Base-by-base conservation (phyloP, 192 early-diverging fungal genomes). In the Coemansia sp. region DNA sequence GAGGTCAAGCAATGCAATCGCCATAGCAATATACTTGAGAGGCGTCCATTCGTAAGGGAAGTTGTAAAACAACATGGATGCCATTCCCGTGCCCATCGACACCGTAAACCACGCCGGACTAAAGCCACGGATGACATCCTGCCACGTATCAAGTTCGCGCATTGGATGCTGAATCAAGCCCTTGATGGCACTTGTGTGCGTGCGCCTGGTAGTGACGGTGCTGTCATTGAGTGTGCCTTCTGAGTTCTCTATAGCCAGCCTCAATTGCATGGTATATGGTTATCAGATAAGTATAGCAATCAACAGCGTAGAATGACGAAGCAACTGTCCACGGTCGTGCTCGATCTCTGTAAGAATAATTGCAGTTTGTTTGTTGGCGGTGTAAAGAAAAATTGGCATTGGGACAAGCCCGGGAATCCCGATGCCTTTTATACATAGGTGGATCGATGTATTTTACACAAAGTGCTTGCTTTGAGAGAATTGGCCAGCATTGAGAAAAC, bases 31-130 rank as follows among this genome's bases (percentile, higher is more conserved):
- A 39, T 69, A 75, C 22, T 59, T 58, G 8, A 81, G 70, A 4
- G 72, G 80, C 1, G 39, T 15, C 43, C 70, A 73, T 35, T 66
- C 49, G 49, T 82, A 82, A 32, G 85, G 85, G 21, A 82, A 79
- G 27, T 21, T 61, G 50, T 73, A 41, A 0, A 85, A 41, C 24
- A 84, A 48, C 2, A 68, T 35, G 3, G 66, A 67, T 0, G 69
- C 51, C 37, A 75, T 73, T 11, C 85, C 85, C 12, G 85, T 86
- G 35, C 85, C 82, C 83, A 85, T 85, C 2, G 69, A 74, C 5
- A 70, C 62, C 1, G 67, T 77, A 62, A 83, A 86, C 84, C 84
- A 86, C n/a, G 84, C 80, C 3, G 85, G 85, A 17, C 73, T 85
- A 41, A 86, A 86, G 29, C 83, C 72, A 14, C 73, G 72, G 15